Conservation (phyloP, 495 filamentous ascomycete species). For the Astrocystis sublimbata region DNA sequence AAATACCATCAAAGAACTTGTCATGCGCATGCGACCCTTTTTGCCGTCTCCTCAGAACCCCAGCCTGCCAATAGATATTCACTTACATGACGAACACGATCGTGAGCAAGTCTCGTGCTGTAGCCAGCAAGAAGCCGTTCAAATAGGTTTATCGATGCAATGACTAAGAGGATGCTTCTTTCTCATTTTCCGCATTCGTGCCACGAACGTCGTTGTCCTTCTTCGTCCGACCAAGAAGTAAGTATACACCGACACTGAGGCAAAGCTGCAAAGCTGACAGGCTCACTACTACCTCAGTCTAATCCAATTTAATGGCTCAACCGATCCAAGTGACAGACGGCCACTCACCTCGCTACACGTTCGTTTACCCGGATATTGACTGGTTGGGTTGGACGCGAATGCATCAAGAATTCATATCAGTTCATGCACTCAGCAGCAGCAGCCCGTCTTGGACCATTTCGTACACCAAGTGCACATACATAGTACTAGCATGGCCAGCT, state of each 20-base stretch:
- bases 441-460: background rate
- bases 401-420: conserved; percentile 1
- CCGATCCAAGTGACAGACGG: background rate
- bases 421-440: conserved; percentile 12
- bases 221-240: background rate
- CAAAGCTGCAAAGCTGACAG: conserved; percentile 17
- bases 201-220: background rate
- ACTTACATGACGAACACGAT: background rate
- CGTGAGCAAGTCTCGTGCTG: background rate
- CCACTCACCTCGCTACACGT: conserved; percentile 11
- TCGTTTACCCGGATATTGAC: background rate
- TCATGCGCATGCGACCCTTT: background rate
- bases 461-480: background rate
- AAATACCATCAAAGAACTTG: background rate
- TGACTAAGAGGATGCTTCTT: background rate
- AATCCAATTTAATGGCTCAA: background rate
- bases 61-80: background rate
- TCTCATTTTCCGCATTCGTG: background rate
- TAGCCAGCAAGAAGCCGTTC: background rate
- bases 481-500: no score
- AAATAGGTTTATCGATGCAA: background rate
- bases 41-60: background rate
- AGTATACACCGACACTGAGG: conserved; percentile 11
- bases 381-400: conserved; percentile 8
- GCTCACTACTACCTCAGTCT: background rate